These are phyloP conservation scores for Oehlia diaphana DNA, from an alignment of 192 early-diverging fungal species.

Conservation along the genomic window DNA sequence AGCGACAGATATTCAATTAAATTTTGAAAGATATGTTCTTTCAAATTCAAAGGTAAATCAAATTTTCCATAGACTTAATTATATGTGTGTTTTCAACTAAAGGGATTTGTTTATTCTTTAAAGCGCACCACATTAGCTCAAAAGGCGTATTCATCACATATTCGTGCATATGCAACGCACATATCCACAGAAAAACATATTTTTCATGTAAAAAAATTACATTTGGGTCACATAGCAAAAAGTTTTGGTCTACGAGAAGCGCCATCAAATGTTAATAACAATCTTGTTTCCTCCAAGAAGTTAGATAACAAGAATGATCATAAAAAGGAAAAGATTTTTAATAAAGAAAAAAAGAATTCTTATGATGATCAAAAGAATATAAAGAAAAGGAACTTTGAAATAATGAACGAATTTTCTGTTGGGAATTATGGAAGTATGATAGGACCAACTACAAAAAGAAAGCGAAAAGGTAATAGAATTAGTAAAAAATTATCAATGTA, in stretches of 20 bases:
- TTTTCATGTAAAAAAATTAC: conserved; percentile 93
- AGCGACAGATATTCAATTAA: conserved; percentile 53
- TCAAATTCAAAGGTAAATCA: conserved; percentile 57
- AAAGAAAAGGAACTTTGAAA: conserved; percentile 41
- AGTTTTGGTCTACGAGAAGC: conserved; percentile 94
- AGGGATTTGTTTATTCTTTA: conserved; percentile 1
- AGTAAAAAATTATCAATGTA: not conserved
- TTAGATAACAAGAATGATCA: conserved; percentile 29
- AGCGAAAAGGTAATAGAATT: conserved; percentile 14
- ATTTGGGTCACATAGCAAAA: conserved; percentile 97
- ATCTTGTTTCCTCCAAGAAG: conserved; percentile 29
- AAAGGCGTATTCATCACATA: conserved; percentile 82
- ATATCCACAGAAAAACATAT: conserved; percentile 78
- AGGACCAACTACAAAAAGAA: conserved; percentile 40
- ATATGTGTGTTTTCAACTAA: not conserved
- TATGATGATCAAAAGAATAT: conserved; percentile 19
- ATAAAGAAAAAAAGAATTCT: not conserved
- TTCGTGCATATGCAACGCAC: conserved; percentile 96
- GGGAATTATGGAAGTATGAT: conserved; percentile 40
- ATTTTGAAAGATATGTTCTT: conserved; percentile 74
- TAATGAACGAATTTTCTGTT: conserved; percentile 42
- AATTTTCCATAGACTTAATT: conserved; percentile 1
- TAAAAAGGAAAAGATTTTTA: conserved; percentile 38
- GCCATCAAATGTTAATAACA: conserved; percentile 65
- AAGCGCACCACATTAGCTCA: conserved; percentile 66